Conservation (phyloP, 2,329 filamentous ascomycete species). For the Aureobasidium sp. region DNA sequence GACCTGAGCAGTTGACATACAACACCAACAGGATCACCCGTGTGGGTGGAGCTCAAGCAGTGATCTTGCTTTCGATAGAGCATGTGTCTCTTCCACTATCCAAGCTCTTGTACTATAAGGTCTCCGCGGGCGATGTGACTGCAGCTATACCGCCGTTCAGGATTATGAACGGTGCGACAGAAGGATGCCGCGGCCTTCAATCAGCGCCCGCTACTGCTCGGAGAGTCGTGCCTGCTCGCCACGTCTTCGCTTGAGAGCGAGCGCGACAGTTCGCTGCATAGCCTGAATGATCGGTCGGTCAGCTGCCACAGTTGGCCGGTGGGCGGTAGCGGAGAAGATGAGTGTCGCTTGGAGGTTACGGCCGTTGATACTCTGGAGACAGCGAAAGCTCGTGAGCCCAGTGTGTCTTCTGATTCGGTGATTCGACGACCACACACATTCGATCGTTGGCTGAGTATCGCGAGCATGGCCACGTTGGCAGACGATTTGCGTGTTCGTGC, state of each 20-base stretch:
- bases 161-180: not conserved
- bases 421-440: too few species aligned
- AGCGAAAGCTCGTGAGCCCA: too few species aligned
- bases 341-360: not conserved
- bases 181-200: not conserved
- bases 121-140: not conserved
- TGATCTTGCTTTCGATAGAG: not conserved
- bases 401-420: too few species aligned
- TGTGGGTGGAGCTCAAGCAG: too few species aligned
- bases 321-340: not conserved
- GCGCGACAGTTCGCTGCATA: not conserved
- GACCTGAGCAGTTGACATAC: not conserved
- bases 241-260: not conserved
- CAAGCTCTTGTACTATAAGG: not conserved
- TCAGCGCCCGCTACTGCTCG: not conserved
- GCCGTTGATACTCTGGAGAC: not conserved
- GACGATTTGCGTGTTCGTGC: too few species aligned
- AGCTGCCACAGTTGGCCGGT: not conserved
- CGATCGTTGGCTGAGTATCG: too few species aligned
- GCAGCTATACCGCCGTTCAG: too few species aligned
- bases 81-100: not conserved
- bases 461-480: not conserved
- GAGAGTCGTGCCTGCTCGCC: too few species aligned
- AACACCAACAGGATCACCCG: too few species aligned
- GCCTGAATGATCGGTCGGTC: not conserved